Evolutionary conservation across 345 rosid genomes (phyloP).

Genomic region (Mercurialis annua): DNA sequence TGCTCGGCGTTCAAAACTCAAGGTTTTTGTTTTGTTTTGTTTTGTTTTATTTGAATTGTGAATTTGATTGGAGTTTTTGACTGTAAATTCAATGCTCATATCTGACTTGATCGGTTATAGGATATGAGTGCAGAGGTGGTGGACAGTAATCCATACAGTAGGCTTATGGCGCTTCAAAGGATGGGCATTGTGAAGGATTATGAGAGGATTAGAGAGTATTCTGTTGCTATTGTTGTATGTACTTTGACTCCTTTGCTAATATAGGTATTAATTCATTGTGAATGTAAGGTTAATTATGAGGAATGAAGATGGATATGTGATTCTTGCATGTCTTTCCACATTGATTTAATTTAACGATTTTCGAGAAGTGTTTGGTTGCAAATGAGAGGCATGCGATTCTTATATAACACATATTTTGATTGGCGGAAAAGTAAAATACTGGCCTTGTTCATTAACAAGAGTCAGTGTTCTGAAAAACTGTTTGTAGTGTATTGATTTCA

Average conservation of each 20-base stretch:
- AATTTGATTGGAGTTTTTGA: conserved; percentile 9
- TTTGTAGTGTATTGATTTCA: too few relatives aligned
- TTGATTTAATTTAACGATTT: not conserved
- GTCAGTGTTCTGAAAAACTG: too few relatives aligned
- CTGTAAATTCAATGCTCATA: not conserved
- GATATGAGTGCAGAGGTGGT: conserved; percentile 96
- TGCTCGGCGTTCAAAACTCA: conserved; percentile 68
- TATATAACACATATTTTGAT: too few relatives aligned
- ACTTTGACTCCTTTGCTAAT: conserved; percentile 31
- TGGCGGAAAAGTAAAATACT: too few relatives aligned
- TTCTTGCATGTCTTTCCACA: too few relatives aligned
- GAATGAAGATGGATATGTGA: not conserved
- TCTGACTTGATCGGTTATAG: conserved; percentile 37
- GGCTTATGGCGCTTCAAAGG: conserved; percentile 99
- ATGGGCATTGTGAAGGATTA: conserved; percentile 94
- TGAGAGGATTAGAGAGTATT: conserved; percentile 80
- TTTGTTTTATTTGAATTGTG: not conserved
- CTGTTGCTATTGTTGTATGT: conserved; percentile 95
- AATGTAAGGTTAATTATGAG: not conserved
- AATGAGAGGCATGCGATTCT: not conserved
- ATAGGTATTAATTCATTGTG: conserved; percentile 2
- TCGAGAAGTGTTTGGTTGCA: not conserved
- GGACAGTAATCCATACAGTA: conserved; percentile 94
- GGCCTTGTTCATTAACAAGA: too few relatives aligned
- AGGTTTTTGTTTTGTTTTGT: conserved; percentile 35